phyloP scores from a whole-genome alignment of 2,329 filamentous ascomycete genomes.

The Penicillium sp. region DNA sequence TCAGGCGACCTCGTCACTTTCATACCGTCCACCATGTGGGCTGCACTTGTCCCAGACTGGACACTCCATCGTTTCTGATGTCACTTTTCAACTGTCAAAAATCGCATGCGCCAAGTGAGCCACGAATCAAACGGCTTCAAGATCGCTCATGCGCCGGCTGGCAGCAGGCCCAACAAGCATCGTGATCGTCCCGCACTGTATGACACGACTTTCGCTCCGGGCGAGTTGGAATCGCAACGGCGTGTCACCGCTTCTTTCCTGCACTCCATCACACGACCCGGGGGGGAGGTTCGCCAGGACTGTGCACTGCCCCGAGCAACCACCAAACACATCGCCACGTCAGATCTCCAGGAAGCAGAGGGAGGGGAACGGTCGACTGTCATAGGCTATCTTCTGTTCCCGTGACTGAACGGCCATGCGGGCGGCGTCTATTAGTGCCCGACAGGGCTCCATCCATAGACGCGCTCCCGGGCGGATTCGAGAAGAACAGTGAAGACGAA shows the following conservation, averaged over 20 bases:
- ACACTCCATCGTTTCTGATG: background rate
- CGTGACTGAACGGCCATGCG: conserved; percentile 27
- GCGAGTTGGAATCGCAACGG: conserved; percentile 10
- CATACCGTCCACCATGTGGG: background rate
- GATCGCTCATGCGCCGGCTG: conserved; percentile 17
- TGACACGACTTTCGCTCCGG: conserved; percentile 7
- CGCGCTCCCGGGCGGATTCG: conserved; percentile 26
- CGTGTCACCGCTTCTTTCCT: conserved; percentile 12
- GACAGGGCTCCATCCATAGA: conserved; percentile 27
- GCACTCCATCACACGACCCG: conserved; percentile 11
- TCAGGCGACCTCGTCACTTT: background rate
- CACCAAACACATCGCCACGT: conserved; percentile 4
- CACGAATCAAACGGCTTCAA: conserved; percentile 2
- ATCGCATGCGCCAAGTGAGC: background rate
- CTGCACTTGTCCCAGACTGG: background rate
- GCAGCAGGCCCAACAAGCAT: conserved; percentile 15
- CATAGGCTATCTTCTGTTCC: conserved; percentile 19
- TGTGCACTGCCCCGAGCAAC: background rate
- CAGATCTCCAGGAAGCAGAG: conserved; percentile 2
- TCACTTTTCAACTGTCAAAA: background rate
- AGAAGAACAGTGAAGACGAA: background rate
- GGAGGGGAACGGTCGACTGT: background rate
- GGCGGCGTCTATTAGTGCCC: conserved; percentile 30
- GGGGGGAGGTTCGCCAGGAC: background rate
- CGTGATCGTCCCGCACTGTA: conserved; percentile 16